Evolutionary conservation across 2,329 filamentous ascomycete species (phyloP).

Genomic region (Calonectria leucothoes): DNA sequence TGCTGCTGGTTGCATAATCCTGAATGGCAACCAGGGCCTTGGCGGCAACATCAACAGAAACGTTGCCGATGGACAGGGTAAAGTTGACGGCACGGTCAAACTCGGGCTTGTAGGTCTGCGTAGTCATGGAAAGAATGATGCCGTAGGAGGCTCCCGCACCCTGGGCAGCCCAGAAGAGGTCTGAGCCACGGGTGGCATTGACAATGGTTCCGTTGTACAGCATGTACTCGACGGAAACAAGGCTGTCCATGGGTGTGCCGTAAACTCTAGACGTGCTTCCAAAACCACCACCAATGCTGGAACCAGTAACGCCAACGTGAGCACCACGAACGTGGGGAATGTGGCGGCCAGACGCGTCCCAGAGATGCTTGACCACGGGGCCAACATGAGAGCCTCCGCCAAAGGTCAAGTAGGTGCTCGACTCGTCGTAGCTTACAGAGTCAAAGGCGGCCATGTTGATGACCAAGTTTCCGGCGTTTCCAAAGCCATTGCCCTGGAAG

Average conservation of each 20-base stretch:
- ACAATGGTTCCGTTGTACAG: conserved; percentile 40
- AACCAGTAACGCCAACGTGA: conserved; percentile 37
- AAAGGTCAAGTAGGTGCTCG: conserved; percentile 31
- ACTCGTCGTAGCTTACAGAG: conserved; percentile 33
- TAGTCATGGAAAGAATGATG: conserved; percentile 37
- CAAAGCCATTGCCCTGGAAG: conserved; percentile 36
- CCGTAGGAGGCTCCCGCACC: conserved; percentile 38
- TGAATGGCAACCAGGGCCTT: conserved; percentile 37
- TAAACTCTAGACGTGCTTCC: conserved; percentile 32
- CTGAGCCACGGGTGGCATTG: conserved; percentile 30
- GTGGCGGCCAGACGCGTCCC: conserved; percentile 39
- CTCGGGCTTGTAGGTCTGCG: conserved; percentile 37
- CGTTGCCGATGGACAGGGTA: conserved; percentile 30
- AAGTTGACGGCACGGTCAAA: conserved; percentile 36
- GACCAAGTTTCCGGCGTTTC: conserved; percentile 34
- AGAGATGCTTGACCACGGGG: conserved; percentile 36
- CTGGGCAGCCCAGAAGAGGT: conserved; percentile 39
- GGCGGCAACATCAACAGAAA: conserved; percentile 26
- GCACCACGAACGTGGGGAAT: conserved; percentile 38
- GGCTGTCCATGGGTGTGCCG: conserved; percentile 37
- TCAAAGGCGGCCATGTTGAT: conserved; percentile 40
- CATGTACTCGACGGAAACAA: conserved; percentile 38
- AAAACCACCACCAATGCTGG: conserved; percentile 38
- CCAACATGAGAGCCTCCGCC: conserved; percentile 40
- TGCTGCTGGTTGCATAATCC: conserved; percentile 27